Base-by-base conservation (phyloP, 176 grass and related monocot genomes). In the Oryza meyeriana region DNA sequence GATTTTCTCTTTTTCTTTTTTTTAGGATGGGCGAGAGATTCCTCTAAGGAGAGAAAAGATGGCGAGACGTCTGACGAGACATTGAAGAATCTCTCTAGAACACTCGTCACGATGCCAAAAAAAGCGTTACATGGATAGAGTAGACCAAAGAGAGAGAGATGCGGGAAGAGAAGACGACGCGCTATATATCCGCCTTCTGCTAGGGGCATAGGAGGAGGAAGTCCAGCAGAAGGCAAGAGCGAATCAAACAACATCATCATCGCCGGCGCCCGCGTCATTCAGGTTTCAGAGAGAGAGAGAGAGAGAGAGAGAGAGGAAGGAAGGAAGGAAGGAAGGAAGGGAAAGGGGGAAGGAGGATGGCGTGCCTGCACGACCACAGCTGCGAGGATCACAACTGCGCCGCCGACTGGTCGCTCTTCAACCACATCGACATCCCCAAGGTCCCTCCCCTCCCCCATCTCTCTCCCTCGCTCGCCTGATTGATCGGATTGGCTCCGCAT, bases 341-440 rank as follows among this genome's bases (percentile, higher is more conserved):
- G 12, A 6, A 52, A 40, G 76, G n/a, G 6, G 59, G 74, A 32
- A 65, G 10, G 50, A 81, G 57, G 22, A 95, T 98, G 96, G 81
- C 93, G 50, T 99, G 96, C 85, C 70, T 88, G 82, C 96, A 99
- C 81, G 91, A 99, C 70, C 96, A 99, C 85, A 89, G 83, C 85
- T 99, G 96, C 85, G 96, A 91, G 89, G 93, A 95, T 76, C 93
- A 99, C 87, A 93, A 95, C 90, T 99, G 96, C 86, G 88, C 96
- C 39, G 83, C 93, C 50, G 93, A 99, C 89, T 99, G 93, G 93
- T 95, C 96, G 69, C 96, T 99, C 73, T 89, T 92, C 91, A 90
- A 89, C 72, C 93, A 99, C 87, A 78, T 99, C 91, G 96, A 95
- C 74, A 29, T 95, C 44, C 80, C 93, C 81, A 99, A 91, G 96